Base-by-base conservation (phyloP, 345 rosid genomes). In the Sisymbrium altissimum region DNA sequence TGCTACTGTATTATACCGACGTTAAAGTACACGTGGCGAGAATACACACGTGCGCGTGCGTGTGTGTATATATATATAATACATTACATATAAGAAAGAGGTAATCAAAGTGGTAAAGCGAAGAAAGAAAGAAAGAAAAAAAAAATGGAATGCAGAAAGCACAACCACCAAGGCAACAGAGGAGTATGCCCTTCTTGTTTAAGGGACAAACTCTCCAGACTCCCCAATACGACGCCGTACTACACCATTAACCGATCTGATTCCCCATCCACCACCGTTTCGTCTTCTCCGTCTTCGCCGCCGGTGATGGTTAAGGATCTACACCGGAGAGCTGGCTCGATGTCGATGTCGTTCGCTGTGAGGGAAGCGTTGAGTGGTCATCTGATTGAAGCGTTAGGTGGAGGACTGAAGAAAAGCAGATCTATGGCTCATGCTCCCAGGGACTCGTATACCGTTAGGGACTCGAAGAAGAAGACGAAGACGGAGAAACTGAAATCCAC, bases 321-420 rank as follows among this genome's bases (percentile, higher is more conserved):
- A 69, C 83, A 79, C 43, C 72, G 89, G 38, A 76, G 57, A 78
- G 30, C 45, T 63, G 74, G 80, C 12, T 77, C 81, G 40, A 83
- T 79, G 46, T 79, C 87, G 6, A 57, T 81, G 60, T 76, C 89
- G 6, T 84, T 84, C 19, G 74, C 53, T 67, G 75, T 82, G 7
- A 80, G 82, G 4, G 74, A 76, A 33, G 79, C 72, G 3, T 45
- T 71, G 40, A 66, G 54, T 53, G 77, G 77, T 36, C 39, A 49
- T 49, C 3, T 70, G 54, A 71, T 56, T 5, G 81, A 77, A 41
- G 66, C 41, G 14, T 46, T 66, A 12, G 58, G 78, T 58, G 72
- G 72, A 2, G 87, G 86, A 17, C 66, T 93, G 76, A 90, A 78
- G 89, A 93, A 93, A 83, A 90, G 98, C 59, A 83, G 89, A 78